Evolutionary conservation across 179 eudicot genomes (phyloP).

Genomic region (Beta lomatogona): DNA sequence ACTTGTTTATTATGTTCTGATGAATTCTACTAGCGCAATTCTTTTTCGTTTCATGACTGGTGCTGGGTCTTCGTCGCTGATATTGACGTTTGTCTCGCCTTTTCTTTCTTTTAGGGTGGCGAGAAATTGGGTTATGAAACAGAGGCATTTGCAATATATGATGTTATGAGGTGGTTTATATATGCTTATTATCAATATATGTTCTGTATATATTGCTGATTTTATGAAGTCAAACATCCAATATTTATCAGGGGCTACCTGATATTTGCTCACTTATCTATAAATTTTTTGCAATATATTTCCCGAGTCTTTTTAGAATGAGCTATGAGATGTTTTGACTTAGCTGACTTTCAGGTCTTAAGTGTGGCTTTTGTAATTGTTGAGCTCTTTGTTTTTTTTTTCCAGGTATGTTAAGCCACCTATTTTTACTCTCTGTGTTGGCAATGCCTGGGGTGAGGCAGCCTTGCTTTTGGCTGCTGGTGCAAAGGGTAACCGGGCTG

Average conservation of each 20-base stretch:
- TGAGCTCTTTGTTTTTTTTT: conserved; percentile 27
- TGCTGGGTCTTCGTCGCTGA: conserved; percentile 11
- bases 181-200: too few relatives aligned
- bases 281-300: neutral
- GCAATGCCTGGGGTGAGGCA: conserved; percentile 99
- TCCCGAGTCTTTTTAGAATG: neutral
- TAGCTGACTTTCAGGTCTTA: neutral
- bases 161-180: conserved; percentile 69
- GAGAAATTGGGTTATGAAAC: conserved; percentile 83
- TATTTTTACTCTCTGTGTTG: conserved; percentile 84
- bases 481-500: conserved; percentile 89
- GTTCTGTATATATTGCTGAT: neutral
- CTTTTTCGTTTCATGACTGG: neutral
- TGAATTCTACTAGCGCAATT: neutral
- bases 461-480: conserved; percentile 96
- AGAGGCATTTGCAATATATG: conserved; percentile 89
- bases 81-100: conserved; percentile 1
- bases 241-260: neutral
- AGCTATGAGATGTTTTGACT: neutral
- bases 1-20: neutral
- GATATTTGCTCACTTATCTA: neutral
- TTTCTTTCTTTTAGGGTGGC: conserved; percentile 54
- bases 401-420: conserved; percentile 78
- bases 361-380: conserved; percentile 11
- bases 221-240: neutral